Conservation (phyloP, 371 early-diverging fungal species). For the Rhizopus delemar region DNA sequence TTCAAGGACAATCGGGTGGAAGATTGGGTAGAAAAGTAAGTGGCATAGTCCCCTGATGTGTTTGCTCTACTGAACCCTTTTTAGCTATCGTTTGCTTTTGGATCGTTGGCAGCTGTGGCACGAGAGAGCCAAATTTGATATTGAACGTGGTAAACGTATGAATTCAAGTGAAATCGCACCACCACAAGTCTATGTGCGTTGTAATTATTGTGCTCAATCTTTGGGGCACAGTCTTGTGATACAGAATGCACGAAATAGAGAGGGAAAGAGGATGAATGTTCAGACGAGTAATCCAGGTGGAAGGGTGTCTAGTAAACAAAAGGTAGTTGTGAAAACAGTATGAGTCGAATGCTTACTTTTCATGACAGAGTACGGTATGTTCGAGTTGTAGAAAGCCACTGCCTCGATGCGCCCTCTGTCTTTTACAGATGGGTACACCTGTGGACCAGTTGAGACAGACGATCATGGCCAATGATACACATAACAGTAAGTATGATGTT, state of each 20-base stretch:
- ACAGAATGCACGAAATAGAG: conserved; percentile 56
- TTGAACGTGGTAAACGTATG: conserved; percentile 71
- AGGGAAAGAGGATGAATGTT: conserved; percentile 59
- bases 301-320: conserved; percentile 45
- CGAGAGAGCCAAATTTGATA: conserved; percentile 85
- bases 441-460: conserved; percentile 53
- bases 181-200: conserved; percentile 86
- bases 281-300: conserved; percentile 48
- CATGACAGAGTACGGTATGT: conserved; percentile 66
- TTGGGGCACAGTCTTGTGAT: conserved; percentile 66
- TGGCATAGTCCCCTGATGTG: not conserved
- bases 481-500: conserved; percentile 25
- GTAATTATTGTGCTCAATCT: conserved; percentile 86
- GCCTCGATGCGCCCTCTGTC: conserved; percentile 93
- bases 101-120: conserved; percentile 90
- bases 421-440: conserved; percentile 84
- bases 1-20: conserved; percentile 68
- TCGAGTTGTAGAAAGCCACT: conserved; percentile 84
- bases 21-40: conserved; percentile 80
- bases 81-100: conserved; percentile 80
- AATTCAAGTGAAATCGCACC: conserved; percentile 64
- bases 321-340: conserved; percentile 27
- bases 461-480: conserved; percentile 48
- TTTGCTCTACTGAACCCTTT: not conserved
- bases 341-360: not conserved